phyloP scores from a whole-genome alignment of 2,329 filamentous ascomycete genomes.

The Aspergillus fumigatiaffinis region DNA sequence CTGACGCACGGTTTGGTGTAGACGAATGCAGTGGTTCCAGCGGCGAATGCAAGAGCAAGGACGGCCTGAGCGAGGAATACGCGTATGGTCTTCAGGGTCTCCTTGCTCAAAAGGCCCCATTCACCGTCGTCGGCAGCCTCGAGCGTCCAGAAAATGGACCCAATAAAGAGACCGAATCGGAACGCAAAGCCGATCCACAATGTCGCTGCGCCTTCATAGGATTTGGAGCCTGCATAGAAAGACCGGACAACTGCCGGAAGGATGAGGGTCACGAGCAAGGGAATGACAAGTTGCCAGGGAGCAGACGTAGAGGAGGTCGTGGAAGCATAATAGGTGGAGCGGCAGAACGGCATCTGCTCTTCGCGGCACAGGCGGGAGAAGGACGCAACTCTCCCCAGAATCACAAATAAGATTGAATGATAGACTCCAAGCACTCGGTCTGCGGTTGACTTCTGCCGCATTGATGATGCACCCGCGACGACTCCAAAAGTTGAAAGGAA shows the following conservation, averaged over 20 bases:
- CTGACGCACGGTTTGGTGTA: slow-evolving; percentile 83
- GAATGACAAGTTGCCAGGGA: slow-evolving; percentile 79
- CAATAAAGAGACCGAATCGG: slow-evolving; percentile 69
- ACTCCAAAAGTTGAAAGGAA: slow-evolving; percentile 85
- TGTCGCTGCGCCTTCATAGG: slow-evolving; percentile 80
- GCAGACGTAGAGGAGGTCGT: slow-evolving; percentile 88
- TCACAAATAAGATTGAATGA: slow-evolving; percentile 78
- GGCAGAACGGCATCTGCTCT: slow-evolving; percentile 97
- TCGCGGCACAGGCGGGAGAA: slow-evolving; percentile 91
- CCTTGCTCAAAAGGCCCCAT: slow-evolving; percentile 66
- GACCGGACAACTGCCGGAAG: slow-evolving; percentile 77
- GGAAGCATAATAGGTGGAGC: slow-evolving; percentile 92
- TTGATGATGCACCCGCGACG: slow-evolving; percentile 67
- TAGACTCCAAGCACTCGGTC: slow-evolving; percentile 75
- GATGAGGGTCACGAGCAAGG: slow-evolving; percentile 66
- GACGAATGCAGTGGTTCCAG: slow-evolving; percentile 77
- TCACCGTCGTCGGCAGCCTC: slow-evolving; percentile 80
- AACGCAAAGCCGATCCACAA: slow-evolving; percentile 80
- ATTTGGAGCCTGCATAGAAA: slow-evolving; percentile 76
- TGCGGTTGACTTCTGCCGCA: slow-evolving; percentile 63
- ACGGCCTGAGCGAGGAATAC: slow-evolving; percentile 76
- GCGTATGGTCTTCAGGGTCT: slow-evolving; percentile 67
- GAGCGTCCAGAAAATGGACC: slow-evolving; percentile 80
- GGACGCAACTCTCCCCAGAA: slow-evolving; percentile 74
- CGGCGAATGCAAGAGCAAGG: slow-evolving; percentile 74